Evolutionary conservation across 2,329 filamentous ascomycete genomes (phyloP).

Genomic region (Paraconiothyrium brasiliense): DNA sequence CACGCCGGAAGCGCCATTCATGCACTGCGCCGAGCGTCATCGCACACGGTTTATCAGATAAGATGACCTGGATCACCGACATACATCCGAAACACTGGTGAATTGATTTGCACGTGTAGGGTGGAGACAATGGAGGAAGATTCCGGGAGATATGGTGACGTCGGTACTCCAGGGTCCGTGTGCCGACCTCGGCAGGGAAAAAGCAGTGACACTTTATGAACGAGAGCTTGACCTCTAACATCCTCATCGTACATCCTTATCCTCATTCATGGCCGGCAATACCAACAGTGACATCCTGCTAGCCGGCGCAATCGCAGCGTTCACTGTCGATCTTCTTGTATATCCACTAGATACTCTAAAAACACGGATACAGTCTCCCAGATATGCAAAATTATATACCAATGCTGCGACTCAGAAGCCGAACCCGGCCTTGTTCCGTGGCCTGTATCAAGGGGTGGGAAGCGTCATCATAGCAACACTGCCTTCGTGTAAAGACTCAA

Average conservation of each 20-base stretch:
- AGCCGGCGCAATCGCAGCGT: constrained; percentile 82
- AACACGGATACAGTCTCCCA: constrained; percentile 81
- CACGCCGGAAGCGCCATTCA: neutral
- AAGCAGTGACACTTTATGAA: neutral
- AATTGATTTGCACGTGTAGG: constrained; percentile 13
- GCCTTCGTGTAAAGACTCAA: constrained; percentile 72
- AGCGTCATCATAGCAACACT: constrained; percentile 86
- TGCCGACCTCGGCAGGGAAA: constrained; percentile 21
- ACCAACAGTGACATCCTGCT: constrained; percentile 65
- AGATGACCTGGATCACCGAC: constrained; percentile 12
- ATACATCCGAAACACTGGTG: constrained; percentile 12
- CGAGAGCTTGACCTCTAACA: neutral
- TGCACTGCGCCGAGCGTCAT: neutral
- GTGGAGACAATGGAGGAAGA: constrained; percentile 10
- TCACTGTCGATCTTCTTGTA: constrained; percentile 84
- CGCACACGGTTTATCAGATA: constrained; percentile 4
- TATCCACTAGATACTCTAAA: constrained; percentile 92
- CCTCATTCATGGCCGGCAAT: constrained; percentile 37
- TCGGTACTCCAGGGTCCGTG: constrained; percentile 24
- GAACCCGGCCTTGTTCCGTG: constrained; percentile 69
- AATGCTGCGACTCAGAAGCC: constrained; percentile 64
- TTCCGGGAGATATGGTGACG: constrained; percentile 24
- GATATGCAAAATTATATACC: constrained; percentile 74
- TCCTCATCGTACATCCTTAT: neutral
- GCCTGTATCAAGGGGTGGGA: constrained; percentile 87